phyloP scores from a whole-genome alignment of 805 yeast genomes.

The Candida dendrica region DNA sequence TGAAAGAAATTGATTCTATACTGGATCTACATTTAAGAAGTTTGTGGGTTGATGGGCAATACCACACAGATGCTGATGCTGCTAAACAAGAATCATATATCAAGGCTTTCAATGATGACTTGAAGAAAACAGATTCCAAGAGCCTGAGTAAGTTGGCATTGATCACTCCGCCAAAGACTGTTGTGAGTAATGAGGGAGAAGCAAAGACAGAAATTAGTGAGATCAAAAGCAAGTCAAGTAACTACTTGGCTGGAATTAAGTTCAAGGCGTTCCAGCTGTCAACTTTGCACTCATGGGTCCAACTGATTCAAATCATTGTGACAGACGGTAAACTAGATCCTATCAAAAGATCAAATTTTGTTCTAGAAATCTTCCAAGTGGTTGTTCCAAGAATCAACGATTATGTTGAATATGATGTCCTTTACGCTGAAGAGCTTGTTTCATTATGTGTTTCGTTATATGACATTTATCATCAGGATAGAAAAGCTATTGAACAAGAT shows the following conservation, averaged over 20 bases:
- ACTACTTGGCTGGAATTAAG: slow-evolving; percentile 37
- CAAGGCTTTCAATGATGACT: slow-evolving; percentile 10
- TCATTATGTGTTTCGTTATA: slow-evolving; percentile 68
- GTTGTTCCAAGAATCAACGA: slow-evolving; percentile 72
- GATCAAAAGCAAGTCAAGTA: slow-evolving; percentile 31
- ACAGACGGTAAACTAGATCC: slow-evolving; percentile 48
- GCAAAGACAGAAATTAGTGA: slow-evolving; percentile 15
- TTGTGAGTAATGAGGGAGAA: slow-evolving; percentile 16
- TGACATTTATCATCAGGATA: slow-evolving; percentile 50
- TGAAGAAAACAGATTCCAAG: slow-evolving; percentile 10
- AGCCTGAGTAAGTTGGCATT: slow-evolving; percentile 5
- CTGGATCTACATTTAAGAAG: slow-evolving; percentile 22
- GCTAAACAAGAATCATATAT: slow-evolving; percentile 8
- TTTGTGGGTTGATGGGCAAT: slow-evolving; percentile 13
- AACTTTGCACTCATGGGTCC: slow-evolving; percentile 78
- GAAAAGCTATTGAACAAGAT: slow-evolving; percentile 23
- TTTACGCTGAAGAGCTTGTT: slow-evolving; percentile 69
- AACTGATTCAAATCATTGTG: slow-evolving; percentile 65
- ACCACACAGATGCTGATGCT: slow-evolving; percentile 13
- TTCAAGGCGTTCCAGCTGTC: slow-evolving; percentile 48
- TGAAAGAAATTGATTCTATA: slow-evolving; percentile 31
- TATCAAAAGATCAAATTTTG: slow-evolving; percentile 47
- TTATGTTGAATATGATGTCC: slow-evolving; percentile 58
- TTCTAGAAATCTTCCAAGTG: slow-evolving; percentile 68
- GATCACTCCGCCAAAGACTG: slow-evolving; percentile 9